Base-by-base conservation (phyloP, 208 protist species). In the Vickermania spadyakhi region DNA sequence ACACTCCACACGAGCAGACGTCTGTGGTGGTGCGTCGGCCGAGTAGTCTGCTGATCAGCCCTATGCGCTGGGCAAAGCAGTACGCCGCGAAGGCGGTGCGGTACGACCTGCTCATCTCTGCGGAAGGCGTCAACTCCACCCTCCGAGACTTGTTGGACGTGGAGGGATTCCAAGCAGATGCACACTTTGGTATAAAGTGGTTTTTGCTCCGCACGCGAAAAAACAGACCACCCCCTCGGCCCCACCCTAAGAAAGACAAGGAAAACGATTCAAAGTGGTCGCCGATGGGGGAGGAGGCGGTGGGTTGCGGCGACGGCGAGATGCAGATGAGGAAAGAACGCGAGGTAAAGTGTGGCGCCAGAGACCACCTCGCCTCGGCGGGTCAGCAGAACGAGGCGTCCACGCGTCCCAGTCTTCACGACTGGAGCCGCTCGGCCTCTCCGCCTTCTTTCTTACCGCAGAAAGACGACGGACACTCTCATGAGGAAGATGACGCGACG, bases 81-180 rank as follows among this genome's bases (percentile, higher is more conserved):
- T 89, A 74, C 66, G 76, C 79, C 0, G 67, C 62, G 25, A 73
- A 86, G 13, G 85, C 81, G 1, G 84, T 92, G 14, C 63, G 84
- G 67, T 95, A 93, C 62, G 89, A 95, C 60, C 64, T 95, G 11
- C 70, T 95, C 25, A 78, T 95, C 56, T 80, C 59, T 45, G 84
- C 83, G 0, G 89, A 95, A 31, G 89, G 89, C 1, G 79, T 79
- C 21, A 79, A 79, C 65, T 95, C 89, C n/a, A 60, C 73, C 31
- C 62, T 93, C 65, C 80, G 89, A 0, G 72, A 89, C 60, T 64
- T 91, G 45, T 64, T 93, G 5, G 89, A 95, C 60, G 85, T 93
- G 45, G 85, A 95, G 60, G 89, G 85, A 30, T 88, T 92, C 60
- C 51, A 73, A 21, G 77, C 83, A 0, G 85, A 95, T 59, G 52